Base-by-base conservation (phyloP, 1,284 basidiomycete genomes). In the Taiwanofungus camphoratus region DNA sequence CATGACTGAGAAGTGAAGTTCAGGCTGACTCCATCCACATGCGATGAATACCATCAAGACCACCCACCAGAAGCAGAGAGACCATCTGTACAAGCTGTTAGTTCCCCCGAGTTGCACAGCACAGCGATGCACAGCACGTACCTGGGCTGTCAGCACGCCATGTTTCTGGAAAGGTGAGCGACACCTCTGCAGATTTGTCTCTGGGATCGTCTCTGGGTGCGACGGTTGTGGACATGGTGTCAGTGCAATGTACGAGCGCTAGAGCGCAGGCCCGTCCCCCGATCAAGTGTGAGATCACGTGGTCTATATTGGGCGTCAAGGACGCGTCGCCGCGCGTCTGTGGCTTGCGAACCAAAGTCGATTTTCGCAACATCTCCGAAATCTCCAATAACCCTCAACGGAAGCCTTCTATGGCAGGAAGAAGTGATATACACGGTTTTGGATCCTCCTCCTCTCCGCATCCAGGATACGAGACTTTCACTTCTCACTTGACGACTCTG, bases 101-200 rank as follows among this genome's bases (percentile, higher is more conserved):
- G 13, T 23, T 6, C 9, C 20, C 31, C 12, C 18, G 39, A 5
- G 19, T n/a, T 19, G 11, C n/a, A 21, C 4, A 23, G 4, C 6
- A 7, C 9, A 20, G 12, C 11, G 2, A 3, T 20, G 16, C 27
- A 32, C 24, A 29, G 18, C 32, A 62, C 74, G 51, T 39, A 84
- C 82, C 82, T 24, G 63, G 54, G 13, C 64, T 64, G 36, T 84
- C 80, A 41, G 63, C 64, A 41, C 66, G 67, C 86, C 85, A 89
- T 18, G 73, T 70, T 43, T 70, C 72, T 0, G 86, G 86, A 24
- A 83, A 63, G 1, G 68, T 67, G 51, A 82, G 64, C 39, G 70
- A 68, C 0, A 65, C 67, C 57, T 86, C 84, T 7, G 78, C 70
- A 15, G 76, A 72, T 15, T 74, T 48, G 53, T 87, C 79, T 46